Percentiles rank a stretch among this genome's conserved stretches.
Conservation (phyloP, 371 early-diverging fungal genomes). For the Syncephalis plumigaleata region DNA sequence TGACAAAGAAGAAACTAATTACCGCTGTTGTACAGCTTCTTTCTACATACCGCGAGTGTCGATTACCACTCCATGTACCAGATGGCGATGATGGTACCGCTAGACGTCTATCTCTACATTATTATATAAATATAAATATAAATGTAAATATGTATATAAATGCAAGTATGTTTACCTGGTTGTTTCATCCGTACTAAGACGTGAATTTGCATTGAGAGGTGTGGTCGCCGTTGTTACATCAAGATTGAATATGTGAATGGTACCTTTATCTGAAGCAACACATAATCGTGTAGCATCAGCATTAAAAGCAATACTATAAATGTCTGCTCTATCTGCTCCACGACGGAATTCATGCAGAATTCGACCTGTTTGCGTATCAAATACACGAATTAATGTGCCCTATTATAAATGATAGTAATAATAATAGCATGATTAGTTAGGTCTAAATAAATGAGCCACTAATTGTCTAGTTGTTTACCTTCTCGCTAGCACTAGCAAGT, state of each 20-base stretch:
- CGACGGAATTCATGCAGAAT: constrained; percentile 74
- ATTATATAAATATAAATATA: neutral
- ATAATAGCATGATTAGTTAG: neutral
- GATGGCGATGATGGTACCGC: neutral
- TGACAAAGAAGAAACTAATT: neutral
- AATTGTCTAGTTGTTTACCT: constrained; percentile 10
- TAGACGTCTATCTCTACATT: neutral
- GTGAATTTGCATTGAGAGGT: neutral
- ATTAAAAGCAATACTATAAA: constrained; percentile 74
- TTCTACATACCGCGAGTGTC: constrained; percentile 31
- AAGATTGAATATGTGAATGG: constrained; percentile 86
- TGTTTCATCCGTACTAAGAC: neutral
- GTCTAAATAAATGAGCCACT: neutral
- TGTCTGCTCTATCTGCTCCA: constrained; percentile 79
- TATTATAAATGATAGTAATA: neutral
- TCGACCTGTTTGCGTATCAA: constrained; percentile 53
- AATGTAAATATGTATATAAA: neutral
- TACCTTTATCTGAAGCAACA: constrained; percentile 84
- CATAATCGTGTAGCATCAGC: constrained; percentile 55
- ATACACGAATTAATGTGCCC: constrained; percentile 85
- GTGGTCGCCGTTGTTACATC: constrained; percentile 13
- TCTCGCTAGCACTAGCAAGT: constrained; percentile 69
- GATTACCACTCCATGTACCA: constrained; percentile 21
- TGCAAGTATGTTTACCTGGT: neutral
- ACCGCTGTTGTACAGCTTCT: neutral